Evolutionary conservation across 2,329 filamentous ascomycete species (phyloP).

Genomic region (Aspergillus jensenii): DNA sequence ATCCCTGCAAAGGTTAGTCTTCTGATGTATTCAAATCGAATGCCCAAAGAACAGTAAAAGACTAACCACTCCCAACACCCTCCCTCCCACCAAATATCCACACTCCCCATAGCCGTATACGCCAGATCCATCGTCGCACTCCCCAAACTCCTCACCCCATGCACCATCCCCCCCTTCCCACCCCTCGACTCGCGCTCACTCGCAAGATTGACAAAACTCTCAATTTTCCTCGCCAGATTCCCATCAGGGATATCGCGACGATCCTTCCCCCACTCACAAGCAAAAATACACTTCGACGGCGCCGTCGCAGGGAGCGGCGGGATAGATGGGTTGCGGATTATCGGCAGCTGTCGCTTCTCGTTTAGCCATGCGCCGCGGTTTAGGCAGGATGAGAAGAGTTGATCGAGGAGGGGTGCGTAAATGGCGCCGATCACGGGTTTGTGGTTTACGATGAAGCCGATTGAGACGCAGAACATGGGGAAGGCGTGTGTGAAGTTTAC

Average conservation of each 20-base stretch:
- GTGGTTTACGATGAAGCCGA: conserved; percentile 63
- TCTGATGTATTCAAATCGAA: not conserved
- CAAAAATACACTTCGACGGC: conserved; percentile 69
- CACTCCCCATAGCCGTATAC: conserved; percentile 71
- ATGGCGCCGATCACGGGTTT: conserved; percentile 68
- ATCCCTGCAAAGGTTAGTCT: conserved; percentile 48
- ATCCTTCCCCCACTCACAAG: conserved; percentile 80
- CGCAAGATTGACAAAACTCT: conserved; percentile 75
- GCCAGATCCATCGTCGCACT: conserved; percentile 73
- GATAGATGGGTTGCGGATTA: conserved; percentile 60
- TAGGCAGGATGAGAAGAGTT: conserved; percentile 67
- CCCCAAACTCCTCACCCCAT: conserved; percentile 70
- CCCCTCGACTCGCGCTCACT: conserved; percentile 61
- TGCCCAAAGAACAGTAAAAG: not conserved
- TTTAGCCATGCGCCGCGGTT: conserved; percentile 70
- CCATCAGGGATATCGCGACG: conserved; percentile 64
- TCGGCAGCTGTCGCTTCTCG: conserved; percentile 61
- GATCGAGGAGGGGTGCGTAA: conserved; percentile 67
- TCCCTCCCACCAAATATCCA: conserved; percentile 83
- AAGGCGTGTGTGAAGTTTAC: conserved; percentile 81
- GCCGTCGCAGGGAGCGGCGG: conserved; percentile 64
- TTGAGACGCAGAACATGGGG: conserved; percentile 79
- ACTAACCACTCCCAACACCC: conserved; percentile 76
- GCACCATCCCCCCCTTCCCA: conserved; percentile 75
- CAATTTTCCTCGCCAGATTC: conserved; percentile 69